Conservation (phyloP, 179 eudicot species). For the Patellifolia procumbens region DNA sequence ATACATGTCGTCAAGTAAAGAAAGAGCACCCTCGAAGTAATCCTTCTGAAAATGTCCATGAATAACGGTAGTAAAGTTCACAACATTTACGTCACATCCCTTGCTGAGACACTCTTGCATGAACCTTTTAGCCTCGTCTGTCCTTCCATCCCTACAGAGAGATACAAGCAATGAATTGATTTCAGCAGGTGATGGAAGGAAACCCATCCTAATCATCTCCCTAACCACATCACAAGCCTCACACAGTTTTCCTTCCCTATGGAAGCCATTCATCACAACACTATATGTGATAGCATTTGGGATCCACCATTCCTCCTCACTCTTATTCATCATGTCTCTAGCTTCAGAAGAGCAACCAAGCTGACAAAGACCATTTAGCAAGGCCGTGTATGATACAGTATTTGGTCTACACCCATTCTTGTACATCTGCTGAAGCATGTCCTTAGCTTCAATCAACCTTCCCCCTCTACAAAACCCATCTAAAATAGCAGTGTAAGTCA, state of each 20-base stretch:
- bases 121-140: slow-evolving; percentile 64
- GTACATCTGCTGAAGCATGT: slow-evolving; percentile 60
- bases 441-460: slow-evolving; percentile 61
- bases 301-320: slow-evolving; percentile 86
- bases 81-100: slow-evolving; percentile 77
- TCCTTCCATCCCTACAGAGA: slow-evolving; percentile 60
- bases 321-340: slow-evolving; percentile 62
- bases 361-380: slow-evolving; percentile 73
- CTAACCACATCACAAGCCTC: slow-evolving; percentile 65
- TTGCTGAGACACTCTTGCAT: slow-evolving; percentile 71
- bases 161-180: slow-evolving; percentile 66
- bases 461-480: slow-evolving; percentile 65
- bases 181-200: slow-evolving; percentile 72
- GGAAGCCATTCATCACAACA: slow-evolving; percentile 74
- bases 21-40: slow-evolving; percentile 65
- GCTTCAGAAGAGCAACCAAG: slow-evolving; percentile 70
- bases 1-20: slow-evolving; percentile 90
- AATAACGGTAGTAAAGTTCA: slow-evolving; percentile 72
- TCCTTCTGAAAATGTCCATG: slow-evolving; percentile 72
- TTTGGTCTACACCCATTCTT: slow-evolving; percentile 76
- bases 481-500: slow-evolving; percentile 71
- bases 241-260: slow-evolving; percentile 62
- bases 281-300: slow-evolving; percentile 83
- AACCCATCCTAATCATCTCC: slow-evolving; percentile 79
- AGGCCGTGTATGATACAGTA: slow-evolving; percentile 68